Evolutionary conservation across 2,329 filamentous ascomycete genomes (phyloP), one percentile per base, ranked within the genome.

Genomic region (Cryphonectria naterciae): DNA sequence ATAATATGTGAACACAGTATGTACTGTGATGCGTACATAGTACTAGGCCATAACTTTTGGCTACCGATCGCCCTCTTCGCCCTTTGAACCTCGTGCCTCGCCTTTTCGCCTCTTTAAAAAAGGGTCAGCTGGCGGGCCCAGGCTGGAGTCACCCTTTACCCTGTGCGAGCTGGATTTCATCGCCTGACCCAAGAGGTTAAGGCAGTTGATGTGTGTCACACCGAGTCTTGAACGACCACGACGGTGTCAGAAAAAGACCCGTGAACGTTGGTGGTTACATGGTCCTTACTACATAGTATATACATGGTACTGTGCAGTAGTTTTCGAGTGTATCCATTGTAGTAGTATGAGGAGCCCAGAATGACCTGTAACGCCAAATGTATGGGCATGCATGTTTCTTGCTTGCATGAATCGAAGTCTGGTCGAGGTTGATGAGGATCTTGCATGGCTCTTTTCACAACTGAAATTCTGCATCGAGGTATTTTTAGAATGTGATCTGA

Each of bases 361-460:
- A 17, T 15, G 65, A 63, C 61, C 69, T 70, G 69, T 70, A 70
- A 70, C 69, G 66, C 15, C 61, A 64, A 63, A 60, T 60, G 69
- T 65, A 32, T 68, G 65, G 62, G 58, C 65, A 56, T 15, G 54
- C 58, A 64, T 37, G 49, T 35, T 46, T 37, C 25, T 32, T 25
- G 25, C 25, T 15, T 28, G 4, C 58, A 19, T 28, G 4, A 35
- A 19, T 39, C 35, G 35, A 25, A 7, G 1, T 25, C 58, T 49
- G 43, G 17, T 49, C 43, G 17, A 19, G 7, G 6, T 54, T 5
- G 22, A 22, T 25, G 8, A 54, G n/a, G n/a, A 25, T 22, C 49
- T 56, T 19, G 17, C 22, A 22, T 19, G 43, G 43, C 43, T 49
- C 43, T 49, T 6, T 49, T 19, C 2, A 49, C 43, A 49, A 22